Percentiles rank a stretch among this genome's conserved stretches.
Evolutionary conservation across 345 rosid genomes (phyloP).

Genomic region (Passiflora organensis): DNA sequence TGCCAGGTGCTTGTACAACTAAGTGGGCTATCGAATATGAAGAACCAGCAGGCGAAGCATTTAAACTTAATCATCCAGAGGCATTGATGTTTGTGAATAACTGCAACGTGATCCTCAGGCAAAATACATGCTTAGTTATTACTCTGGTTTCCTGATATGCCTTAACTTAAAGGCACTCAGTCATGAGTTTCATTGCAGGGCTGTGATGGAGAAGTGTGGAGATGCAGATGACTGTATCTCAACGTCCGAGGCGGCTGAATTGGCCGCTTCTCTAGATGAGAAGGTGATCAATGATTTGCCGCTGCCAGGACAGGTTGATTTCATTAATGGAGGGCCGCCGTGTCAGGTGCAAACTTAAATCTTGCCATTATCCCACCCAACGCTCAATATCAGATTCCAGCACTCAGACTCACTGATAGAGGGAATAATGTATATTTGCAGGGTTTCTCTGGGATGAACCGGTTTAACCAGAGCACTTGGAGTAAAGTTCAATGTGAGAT

Average conservation of each 20-base stretch:
- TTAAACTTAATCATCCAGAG: conserved; percentile 63
- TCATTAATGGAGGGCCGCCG: conserved; percentile 95
- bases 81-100: conserved; percentile 60
- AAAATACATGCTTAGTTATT: not conserved
- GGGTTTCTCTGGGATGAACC: conserved; percentile 93
- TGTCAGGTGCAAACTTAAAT: conserved; percentile 53
- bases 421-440: conserved; percentile 25
- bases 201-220: conserved; percentile 70
- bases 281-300: conserved; percentile 37
- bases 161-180: no score
- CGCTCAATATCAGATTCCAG: no score
- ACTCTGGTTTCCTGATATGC: not conserved
- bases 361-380: no score
- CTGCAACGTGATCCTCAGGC: conserved; percentile 86
- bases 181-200: conserved; percentile 36
- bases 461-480: conserved; percentile 68
- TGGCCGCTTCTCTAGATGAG: conserved; percentile 37
- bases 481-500: conserved; percentile 76
- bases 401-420: not conserved
- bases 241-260: conserved; percentile 61
- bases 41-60: conserved; percentile 85
- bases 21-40: conserved; percentile 95
- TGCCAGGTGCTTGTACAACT: conserved; percentile 58
- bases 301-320: conserved; percentile 70
- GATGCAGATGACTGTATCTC: conserved; percentile 77